These are phyloP conservation scores for Colletotrichum lindemuthianum DNA, from an alignment of 2,329 filamentous ascomycete genomes.

Conservation along the genomic window DNA sequence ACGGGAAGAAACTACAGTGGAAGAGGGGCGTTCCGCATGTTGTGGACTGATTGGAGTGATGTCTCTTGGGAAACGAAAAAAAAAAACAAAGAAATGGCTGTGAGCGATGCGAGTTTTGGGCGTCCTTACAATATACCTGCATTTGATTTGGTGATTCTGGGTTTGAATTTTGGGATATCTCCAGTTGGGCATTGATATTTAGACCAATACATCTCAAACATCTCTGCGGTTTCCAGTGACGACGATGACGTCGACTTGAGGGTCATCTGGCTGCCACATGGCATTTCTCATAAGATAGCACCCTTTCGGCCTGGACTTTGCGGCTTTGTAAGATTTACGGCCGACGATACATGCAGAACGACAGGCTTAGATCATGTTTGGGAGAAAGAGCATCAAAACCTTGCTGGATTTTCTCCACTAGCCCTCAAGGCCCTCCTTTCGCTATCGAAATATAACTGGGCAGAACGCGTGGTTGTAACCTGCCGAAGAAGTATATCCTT, in stretches of 20 bases:
- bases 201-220: slow-evolving; percentile 27
- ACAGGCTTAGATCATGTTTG: no score
- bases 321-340: no score
- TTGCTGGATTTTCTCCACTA: no score
- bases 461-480: no score
- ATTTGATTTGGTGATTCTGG: slow-evolving; percentile 16
- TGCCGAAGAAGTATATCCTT: no score
- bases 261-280: not conserved
- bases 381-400: no score
- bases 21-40: slow-evolving; percentile 35
- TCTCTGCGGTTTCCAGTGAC: not conserved
- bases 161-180: slow-evolving; percentile 28
- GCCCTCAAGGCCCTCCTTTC: no score
- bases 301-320: not conserved
- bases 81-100: not conserved
- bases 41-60: slow-evolving; percentile 15
- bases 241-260: not conserved
- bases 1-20: slow-evolving; percentile 37
- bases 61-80: not conserved
- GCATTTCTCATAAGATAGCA: not conserved
- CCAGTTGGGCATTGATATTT: slow-evolving; percentile 22
- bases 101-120: slow-evolving; percentile 27
- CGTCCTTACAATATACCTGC: slow-evolving; percentile 13
- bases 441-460: no score
- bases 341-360: no score